Base-by-base conservation (phyloP, 2,329 filamentous ascomycete species). In the Emmonsia crescens region DNA sequence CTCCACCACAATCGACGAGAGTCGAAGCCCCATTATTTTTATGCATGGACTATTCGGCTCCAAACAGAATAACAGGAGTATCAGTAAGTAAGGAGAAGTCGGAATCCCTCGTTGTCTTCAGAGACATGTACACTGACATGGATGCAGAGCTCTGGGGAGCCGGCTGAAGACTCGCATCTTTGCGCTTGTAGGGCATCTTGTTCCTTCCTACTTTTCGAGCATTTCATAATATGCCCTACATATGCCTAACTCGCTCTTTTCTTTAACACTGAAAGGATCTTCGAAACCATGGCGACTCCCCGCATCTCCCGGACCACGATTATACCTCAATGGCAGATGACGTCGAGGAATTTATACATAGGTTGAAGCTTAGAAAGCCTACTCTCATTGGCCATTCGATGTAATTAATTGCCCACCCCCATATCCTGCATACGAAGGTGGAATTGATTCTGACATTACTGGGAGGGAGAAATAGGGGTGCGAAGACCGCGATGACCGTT, bases 31-130 rank as follows among this genome's bases (percentile, higher is more conserved):
- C 1, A 89, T 96, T 64, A 77, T 96, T 62, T 88, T 96, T 66
- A 84, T 96, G 69, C 92, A 96, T 73, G 92, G 92, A 1, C 80
- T 96, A 14, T 96, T 96, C 69, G 92, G 92, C 29, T 96, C 89
- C 57, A 96, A 94, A 59, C 66, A 90, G 79, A 96, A 96, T 74
- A 95, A 96, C 73, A 81, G 91, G 75, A 88, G 83, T 69, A 91
- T 96, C 66, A 95, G 91, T 87, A 96, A 91, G 91, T 95, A 80
- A 76, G 86, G 60, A 57, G 38, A 19, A 19, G 31, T 60, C 21
- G 31, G 27, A 48, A 55, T 57, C 6, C 3, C 27, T 38, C 12
- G 46, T 59, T 46, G 10, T 19, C 29, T 16, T 40, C 9, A 31
- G 6, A 29, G 19, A 12, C 6, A 49, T 24, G 36, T 19, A 42